phyloP scores from a whole-genome alignment of 2,329 filamentous ascomycete species.

The Calonectria hongkongensis region DNA sequence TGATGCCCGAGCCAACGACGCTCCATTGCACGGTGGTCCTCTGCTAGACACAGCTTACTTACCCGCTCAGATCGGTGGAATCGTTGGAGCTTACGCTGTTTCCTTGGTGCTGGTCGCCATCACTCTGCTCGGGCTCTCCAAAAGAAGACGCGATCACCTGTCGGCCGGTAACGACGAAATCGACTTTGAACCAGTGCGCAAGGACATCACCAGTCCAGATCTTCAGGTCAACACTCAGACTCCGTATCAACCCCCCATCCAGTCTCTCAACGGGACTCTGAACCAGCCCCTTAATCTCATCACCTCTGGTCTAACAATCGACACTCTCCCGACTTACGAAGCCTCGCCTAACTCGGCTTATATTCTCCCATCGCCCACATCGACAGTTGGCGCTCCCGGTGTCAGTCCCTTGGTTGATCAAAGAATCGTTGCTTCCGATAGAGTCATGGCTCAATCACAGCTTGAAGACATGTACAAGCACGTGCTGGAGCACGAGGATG shows the following conservation, averaged over 20 bases:
- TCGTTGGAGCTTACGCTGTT: slow-evolving; percentile 88
- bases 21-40: slow-evolving; percentile 75
- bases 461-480: slow-evolving; percentile 94
- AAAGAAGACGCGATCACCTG: slow-evolving; percentile 72
- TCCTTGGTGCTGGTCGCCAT: slow-evolving; percentile 84
- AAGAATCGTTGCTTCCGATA: slow-evolving; percentile 83
- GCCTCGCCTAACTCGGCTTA: slow-evolving; percentile 60
- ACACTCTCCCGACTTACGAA: slow-evolving; percentile 60
- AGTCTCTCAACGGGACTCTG: too few species aligned
- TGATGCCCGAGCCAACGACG: slow-evolving; percentile 63
- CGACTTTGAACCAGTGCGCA: slow-evolving; percentile 61
- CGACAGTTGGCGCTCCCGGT: slow-evolving; percentile 70
- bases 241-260: too few species aligned
- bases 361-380: slow-evolving; percentile 67
- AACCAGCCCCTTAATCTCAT: slow-evolving; percentile 43
- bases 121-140: slow-evolving; percentile 76
- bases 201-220: slow-evolving; percentile 50
- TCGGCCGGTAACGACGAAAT: slow-evolving; percentile 71
- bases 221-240: slow-evolving; percentile 27
- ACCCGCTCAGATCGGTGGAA: slow-evolving; percentile 87
- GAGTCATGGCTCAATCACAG: slow-evolving; percentile 84
- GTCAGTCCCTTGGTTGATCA: slow-evolving; percentile 85
- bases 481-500: slow-evolving; percentile 91
- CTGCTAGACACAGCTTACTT: slow-evolving; percentile 79
- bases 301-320: slow-evolving; percentile 55